phyloP scores from a whole-genome alignment of 148 eudicot species.

The Vaccinium vitisidaea region DNA sequence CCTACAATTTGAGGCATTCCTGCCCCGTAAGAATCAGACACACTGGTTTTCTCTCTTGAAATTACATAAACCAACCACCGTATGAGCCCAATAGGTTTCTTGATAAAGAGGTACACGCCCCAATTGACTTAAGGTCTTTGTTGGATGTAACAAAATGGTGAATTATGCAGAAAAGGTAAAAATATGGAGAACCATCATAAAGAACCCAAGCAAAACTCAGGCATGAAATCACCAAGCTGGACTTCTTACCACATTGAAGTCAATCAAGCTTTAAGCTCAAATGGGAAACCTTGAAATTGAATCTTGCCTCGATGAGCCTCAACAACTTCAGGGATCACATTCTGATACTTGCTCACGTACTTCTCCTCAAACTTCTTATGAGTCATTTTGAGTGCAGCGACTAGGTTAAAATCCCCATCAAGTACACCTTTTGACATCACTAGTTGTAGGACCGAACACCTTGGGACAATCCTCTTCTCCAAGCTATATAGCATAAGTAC shows the following conservation, averaged over 20 bases:
- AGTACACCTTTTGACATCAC: constrained; percentile 17
- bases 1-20: no score
- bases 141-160: no score
- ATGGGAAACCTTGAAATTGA: constrained; percentile 14
- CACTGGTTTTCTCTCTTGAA: no score
- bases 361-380: constrained; percentile 3
- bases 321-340: constrained; percentile 18
- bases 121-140: no score
- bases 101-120: no score
- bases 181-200: neutral
- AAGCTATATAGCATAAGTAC: constrained; percentile 13
- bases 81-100: no score
- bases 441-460: constrained; percentile 23
- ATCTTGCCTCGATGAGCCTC: constrained; percentile 12
- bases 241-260: neutral
- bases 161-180: no score
- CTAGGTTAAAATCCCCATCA: neutral
- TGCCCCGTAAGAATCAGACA: no score
- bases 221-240: neutral
- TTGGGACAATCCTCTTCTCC: constrained; percentile 29
- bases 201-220: neutral
- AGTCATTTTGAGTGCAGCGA: neutral
- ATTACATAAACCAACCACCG: no score
- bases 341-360: constrained; percentile 2
- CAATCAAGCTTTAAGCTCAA: neutral